Percentiles rank a stretch among this genome's conserved stretches.
Evolutionary conservation across 176 grass and related monocot genomes (phyloP).

Genomic region (Ampelocalamus luodianensis): DNA sequence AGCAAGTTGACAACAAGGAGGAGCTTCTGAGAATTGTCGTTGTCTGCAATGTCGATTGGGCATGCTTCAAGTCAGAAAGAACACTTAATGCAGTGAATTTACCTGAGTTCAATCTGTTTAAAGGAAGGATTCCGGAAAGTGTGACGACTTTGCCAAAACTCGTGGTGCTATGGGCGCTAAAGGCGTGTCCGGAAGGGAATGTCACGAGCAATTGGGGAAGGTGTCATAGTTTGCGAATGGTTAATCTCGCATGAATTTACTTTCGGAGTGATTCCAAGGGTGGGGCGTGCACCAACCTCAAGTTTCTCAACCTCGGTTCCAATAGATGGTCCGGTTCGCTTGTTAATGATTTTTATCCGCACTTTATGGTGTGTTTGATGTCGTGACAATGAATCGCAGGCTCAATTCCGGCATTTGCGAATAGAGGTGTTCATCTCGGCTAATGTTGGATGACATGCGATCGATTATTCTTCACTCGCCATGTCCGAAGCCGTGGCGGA

Average conservation of each 20-base stretch:
- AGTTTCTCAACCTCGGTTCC: conserved; percentile 64
- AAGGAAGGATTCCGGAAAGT: conserved; percentile 52
- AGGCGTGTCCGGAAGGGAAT: conserved; percentile 36
- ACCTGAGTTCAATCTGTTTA: conserved; percentile 69
- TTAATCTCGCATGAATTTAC: conserved; percentile 59
- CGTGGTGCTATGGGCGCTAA: conserved; percentile 57
- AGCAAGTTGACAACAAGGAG: too few relatives aligned
- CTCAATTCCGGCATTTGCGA: conserved; percentile 54
- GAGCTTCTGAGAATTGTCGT: too few relatives aligned
- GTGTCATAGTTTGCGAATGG: conserved; percentile 58
- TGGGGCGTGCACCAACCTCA: conserved; percentile 59
- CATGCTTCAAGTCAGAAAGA: too few relatives aligned
- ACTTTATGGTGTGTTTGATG: conserved; percentile 64
- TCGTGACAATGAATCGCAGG: conserved; percentile 57
- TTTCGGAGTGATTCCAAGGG: conserved; percentile 55
- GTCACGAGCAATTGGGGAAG: conserved; percentile 63
- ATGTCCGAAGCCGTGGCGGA: conserved; percentile 39
- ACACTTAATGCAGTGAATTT: neutral
- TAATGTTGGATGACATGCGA: conserved; percentile 24
- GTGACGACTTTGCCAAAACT: conserved; percentile 57
- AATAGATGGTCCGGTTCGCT: conserved; percentile 58
- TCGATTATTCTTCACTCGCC: conserved; percentile 54
- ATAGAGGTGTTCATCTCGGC: conserved; percentile 40
- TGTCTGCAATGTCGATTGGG: too few relatives aligned
- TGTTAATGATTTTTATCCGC: conserved; percentile 44